Percentiles rank a stretch among this genome's conserved stretches.
These are phyloP conservation scores for Leptomonas seymouri DNA, from an alignment of 208 protist species.

Conservation along the genomic window DNA sequence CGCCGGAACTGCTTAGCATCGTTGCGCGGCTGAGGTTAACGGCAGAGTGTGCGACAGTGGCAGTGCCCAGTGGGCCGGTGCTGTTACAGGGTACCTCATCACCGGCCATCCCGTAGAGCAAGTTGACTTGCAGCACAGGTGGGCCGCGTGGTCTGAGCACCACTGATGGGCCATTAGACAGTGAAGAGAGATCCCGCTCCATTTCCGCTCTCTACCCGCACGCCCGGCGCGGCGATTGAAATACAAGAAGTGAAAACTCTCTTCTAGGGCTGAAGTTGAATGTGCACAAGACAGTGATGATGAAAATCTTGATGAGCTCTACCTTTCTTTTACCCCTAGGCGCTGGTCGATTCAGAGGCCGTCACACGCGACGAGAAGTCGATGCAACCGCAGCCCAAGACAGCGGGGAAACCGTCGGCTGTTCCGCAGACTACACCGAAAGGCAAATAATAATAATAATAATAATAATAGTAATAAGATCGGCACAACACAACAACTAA, in stretches of 20 bases:
- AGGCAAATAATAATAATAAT: no score
- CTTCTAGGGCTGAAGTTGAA: no score
- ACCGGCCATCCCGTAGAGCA: slow-evolving; percentile 8
- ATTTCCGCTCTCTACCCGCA: neutral
- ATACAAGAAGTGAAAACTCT: neutral
- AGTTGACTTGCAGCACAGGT: slow-evolving; percentile 24
- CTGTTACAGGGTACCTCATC: neutral
- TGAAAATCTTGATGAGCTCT: no score
- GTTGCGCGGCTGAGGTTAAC: neutral
- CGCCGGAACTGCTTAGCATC: neutral
- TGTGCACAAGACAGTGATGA: no score
- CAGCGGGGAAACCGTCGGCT: no score
- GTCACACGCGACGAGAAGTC: no score
- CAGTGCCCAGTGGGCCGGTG: neutral
- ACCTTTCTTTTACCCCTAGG: no score
- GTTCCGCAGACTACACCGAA: no score
- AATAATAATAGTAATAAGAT: no score
- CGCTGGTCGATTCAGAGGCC: no score
- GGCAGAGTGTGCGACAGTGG: neutral
- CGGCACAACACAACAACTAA: no score
- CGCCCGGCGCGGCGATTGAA: neutral
- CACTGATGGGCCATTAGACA: neutral
- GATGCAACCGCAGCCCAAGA: no score
- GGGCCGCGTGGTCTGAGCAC: neutral
- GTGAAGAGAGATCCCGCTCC: slow-evolving; percentile 2